These are phyloP conservation scores for Mortierella sp. DNA, from an alignment of 371 early-diverging fungal species.

Conservation along the genomic window DNA sequence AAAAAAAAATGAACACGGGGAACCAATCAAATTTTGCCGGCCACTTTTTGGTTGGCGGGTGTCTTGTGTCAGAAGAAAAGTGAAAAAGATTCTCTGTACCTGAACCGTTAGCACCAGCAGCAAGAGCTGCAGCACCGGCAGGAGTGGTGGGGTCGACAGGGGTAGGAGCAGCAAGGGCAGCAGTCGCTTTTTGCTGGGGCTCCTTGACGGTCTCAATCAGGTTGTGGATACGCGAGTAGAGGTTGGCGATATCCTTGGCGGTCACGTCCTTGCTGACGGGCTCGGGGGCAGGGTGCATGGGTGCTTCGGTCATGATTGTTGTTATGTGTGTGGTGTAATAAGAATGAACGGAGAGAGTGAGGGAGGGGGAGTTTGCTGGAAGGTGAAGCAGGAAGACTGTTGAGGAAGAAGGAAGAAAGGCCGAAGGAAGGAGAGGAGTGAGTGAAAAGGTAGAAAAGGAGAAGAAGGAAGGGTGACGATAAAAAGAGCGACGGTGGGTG, in stretches of 20 bases:
- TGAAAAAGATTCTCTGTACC: slow-evolving; percentile 14
- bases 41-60: not conserved
- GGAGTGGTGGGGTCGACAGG: slow-evolving; percentile 39
- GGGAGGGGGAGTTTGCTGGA: not conserved
- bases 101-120: slow-evolving; percentile 21
- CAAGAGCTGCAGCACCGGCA: not conserved
- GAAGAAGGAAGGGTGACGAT: not conserved
- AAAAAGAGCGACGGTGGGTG: not conserved
- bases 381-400: too few species aligned
- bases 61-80: not conserved
- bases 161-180: slow-evolving; percentile 41
- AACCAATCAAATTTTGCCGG: slow-evolving; percentile 26
- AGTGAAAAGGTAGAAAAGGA: not conserved
- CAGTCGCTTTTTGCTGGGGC: slow-evolving; percentile 56
- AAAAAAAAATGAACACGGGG: slow-evolving; percentile 3
- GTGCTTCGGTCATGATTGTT: slow-evolving; percentile 35
- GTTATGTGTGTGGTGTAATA: not conserved
- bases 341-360: not conserved
- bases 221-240: slow-evolving; percentile 69
- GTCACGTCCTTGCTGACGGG: slow-evolving; percentile 61
- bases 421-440: not conserved
- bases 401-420: not conserved
- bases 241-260: slow-evolving; percentile 67
- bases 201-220: slow-evolving; percentile 65
- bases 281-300: slow-evolving; percentile 52